Conservation (phyloP, 768 basidiomycete genomes). For the Megacollybia marginata region DNA sequence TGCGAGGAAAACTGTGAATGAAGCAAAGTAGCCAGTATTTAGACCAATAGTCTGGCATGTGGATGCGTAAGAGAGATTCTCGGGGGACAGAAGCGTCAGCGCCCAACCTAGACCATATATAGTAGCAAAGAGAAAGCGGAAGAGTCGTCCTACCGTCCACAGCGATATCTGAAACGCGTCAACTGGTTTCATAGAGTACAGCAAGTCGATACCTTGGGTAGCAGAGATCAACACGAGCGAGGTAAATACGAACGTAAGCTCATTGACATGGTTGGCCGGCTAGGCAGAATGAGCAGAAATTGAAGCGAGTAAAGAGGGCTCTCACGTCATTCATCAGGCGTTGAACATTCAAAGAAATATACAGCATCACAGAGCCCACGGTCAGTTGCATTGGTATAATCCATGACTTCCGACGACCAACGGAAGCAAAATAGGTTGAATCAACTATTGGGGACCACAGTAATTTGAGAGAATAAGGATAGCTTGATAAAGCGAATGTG, state of each 20-base stretch:
- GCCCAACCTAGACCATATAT: slow-evolving; percentile 52
- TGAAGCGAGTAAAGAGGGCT: slow-evolving; percentile 4
- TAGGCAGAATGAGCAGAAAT: slow-evolving; percentile 22
- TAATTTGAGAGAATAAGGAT: slow-evolving; percentile 95
- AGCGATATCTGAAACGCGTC: slow-evolving; percentile 69
- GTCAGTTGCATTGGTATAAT: slow-evolving; percentile 95
- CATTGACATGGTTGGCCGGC: slow-evolving; percentile 74
- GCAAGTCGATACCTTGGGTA: slow-evolving; percentile 69
- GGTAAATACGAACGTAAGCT: slow-evolving; percentile 81
- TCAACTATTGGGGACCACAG: slow-evolving; percentile 98
- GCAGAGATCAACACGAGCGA: slow-evolving; percentile 91
- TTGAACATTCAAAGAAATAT: slow-evolving; percentile 68
- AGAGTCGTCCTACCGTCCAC: slow-evolving; percentile 71
- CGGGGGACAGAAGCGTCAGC: slow-evolving; percentile 80
- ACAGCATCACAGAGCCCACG: slow-evolving; percentile 78
- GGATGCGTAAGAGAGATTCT: slow-evolving; percentile 92
- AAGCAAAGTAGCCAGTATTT: slow-evolving; percentile 91
- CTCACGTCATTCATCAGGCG: slow-evolving; percentile 71
- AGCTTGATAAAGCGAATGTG: slow-evolving; percentile 86
- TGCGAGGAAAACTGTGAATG: slow-evolving; percentile 95
- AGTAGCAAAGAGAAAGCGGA: slow-evolving; percentile 1
- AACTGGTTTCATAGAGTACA: slow-evolving; percentile 5
- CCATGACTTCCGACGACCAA: slow-evolving; percentile 98
- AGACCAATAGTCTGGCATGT: slow-evolving; percentile 98
- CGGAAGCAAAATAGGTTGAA: slow-evolving; percentile 68